Conservation (phyloP, 805 yeast species). For the Sporopachydermia lactativora region DNA sequence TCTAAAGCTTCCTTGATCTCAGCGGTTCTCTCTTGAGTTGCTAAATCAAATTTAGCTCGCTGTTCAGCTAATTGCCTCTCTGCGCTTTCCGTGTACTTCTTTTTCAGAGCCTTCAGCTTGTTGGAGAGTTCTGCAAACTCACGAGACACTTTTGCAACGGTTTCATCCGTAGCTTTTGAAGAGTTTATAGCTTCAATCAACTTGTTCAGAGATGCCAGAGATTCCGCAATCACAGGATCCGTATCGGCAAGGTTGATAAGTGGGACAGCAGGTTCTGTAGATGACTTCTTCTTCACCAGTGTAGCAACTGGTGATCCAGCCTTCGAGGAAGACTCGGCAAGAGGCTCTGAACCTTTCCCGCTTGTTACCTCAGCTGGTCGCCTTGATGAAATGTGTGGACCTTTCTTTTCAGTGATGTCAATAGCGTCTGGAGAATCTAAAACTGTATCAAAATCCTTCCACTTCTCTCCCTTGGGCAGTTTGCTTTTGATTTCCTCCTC, state of each 20-base stretch:
- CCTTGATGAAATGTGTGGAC: constrained; percentile 4
- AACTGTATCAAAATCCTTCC: constrained; percentile 3
- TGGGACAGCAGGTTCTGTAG: constrained; percentile 6
- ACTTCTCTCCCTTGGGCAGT: constrained; percentile 10
- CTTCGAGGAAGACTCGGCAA: constrained; percentile 9
- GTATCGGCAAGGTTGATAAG: constrained; percentile 8
- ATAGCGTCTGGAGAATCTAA: constrained; percentile 6
- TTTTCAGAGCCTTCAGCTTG: constrained; percentile 9
- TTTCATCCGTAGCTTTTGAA: constrained; percentile 16
- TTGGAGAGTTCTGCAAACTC: constrained; percentile 12
- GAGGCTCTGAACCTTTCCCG: constrained; percentile 18
- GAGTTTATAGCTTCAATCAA: constrained; percentile 23
- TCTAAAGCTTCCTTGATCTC: constrained; percentile 19
- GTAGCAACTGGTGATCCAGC: constrained; percentile 9
- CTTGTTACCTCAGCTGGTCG: constrained; percentile 18
- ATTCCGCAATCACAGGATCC: constrained; percentile 10
- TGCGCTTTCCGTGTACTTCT: constrained; percentile 11
- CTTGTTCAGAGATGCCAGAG: constrained; percentile 20
- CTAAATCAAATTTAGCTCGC: constrained; percentile 17
- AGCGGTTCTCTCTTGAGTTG: constrained; percentile 11
- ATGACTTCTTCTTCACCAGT: constrained; percentile 10
- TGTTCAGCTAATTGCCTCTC: constrained; percentile 16
- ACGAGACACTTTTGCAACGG: constrained; percentile 12
- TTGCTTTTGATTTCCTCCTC: constrained; percentile 13
- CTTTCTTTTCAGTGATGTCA: constrained; percentile 6